Evolutionary conservation across 352 stramenopile genomes (phyloP), one percentile per base, ranked within the genome.

Genomic region (Aphanomyces stellatus): DNA sequence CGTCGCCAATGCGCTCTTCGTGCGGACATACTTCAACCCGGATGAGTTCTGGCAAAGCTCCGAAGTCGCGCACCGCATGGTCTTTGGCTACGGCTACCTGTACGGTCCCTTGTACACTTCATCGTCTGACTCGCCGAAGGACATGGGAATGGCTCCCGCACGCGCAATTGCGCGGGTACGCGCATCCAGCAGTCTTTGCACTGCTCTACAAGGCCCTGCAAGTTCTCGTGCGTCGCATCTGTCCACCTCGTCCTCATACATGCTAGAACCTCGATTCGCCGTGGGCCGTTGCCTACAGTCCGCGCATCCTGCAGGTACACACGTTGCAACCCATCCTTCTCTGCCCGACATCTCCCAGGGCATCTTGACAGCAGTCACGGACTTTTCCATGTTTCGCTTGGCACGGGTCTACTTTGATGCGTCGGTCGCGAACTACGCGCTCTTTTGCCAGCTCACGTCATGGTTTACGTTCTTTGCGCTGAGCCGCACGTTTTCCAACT

Each of bases 1-100:
- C 69, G 30, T 91, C 3, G 88, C 78, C 76, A 94, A 93, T 60
- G 78, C 84, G 67, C 75, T 92, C 13, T 90, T 93, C 27, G 86
- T 96, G 56, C 82, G 81, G 71, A 93, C 87, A 61, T 78, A 72
- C 51, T 96, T 95, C 75, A 93, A 93, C 59, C 82, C 87, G 22
- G 87, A 96, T 65, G 87, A 96, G 73, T 96, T 88, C 74, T 96
- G 87, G 87, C 87, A 96, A 70, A 89, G 86, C 63, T 86, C 83
- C 1, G 87, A 96, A 71, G 85, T 96, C 34, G 87, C 87, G 51
- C 87, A 96, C 51, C 81, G 74, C 48, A 71, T 95, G 49, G 87
- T 89, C n/a, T 96, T 94, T 70, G 83, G 80, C 61, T 91, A 95
- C 53, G 85, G 87, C 46, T 76, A 95, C 35, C 51, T 93, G 85